Percentiles rank a stretch among this genome's conserved stretches.
Evolutionary conservation across 805 yeast genomes (phyloP).

Genomic region (Zygoascus biomembranicola): DNA sequence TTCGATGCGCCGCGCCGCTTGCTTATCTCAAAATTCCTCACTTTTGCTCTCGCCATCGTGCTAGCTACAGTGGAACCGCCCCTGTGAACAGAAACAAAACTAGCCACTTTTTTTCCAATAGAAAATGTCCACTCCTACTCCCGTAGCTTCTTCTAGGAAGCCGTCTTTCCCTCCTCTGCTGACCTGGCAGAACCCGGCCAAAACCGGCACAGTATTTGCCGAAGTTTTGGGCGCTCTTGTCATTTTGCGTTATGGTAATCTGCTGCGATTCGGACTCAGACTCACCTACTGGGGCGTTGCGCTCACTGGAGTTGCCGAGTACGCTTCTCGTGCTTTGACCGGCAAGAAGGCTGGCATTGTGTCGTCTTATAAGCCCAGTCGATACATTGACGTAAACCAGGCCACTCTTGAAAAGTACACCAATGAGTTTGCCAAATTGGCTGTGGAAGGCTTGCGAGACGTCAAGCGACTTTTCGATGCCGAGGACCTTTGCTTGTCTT

Average conservation of each 20-base stretch:
- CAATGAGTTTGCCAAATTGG: conserved; percentile 23
- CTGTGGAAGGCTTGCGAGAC: conserved; percentile 22
- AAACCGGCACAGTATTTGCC: conserved; percentile 56
- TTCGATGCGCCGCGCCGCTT: neutral
- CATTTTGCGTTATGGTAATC: conserved; percentile 22
- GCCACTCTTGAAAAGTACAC: conserved; percentile 37
- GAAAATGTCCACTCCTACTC: conserved; percentile 1
- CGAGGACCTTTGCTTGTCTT: conserved; percentile 62
- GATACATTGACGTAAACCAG: conserved; percentile 33
- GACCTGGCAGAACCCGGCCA: conserved; percentile 69
- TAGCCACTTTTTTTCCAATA: neutral
- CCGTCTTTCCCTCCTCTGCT: conserved; percentile 36
- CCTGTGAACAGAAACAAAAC: neutral
- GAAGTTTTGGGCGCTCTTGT: conserved; percentile 51
- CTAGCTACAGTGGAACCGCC: neutral
- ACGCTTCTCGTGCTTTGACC: conserved; percentile 57
- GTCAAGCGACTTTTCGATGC: conserved; percentile 40
- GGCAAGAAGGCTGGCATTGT: conserved; percentile 67
- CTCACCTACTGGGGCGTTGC: conserved; percentile 50
- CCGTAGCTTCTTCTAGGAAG: conserved; percentile 1
- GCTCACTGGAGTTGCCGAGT: conserved; percentile 67
- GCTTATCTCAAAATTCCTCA: neutral
- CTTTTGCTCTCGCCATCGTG: neutral
- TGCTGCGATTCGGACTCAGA: conserved; percentile 24
- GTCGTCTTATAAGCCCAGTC: conserved; percentile 64